Evolutionary conservation across 441 rosid genomes (phyloP).

Genomic region (Arabidopsis hybrid): DNA sequence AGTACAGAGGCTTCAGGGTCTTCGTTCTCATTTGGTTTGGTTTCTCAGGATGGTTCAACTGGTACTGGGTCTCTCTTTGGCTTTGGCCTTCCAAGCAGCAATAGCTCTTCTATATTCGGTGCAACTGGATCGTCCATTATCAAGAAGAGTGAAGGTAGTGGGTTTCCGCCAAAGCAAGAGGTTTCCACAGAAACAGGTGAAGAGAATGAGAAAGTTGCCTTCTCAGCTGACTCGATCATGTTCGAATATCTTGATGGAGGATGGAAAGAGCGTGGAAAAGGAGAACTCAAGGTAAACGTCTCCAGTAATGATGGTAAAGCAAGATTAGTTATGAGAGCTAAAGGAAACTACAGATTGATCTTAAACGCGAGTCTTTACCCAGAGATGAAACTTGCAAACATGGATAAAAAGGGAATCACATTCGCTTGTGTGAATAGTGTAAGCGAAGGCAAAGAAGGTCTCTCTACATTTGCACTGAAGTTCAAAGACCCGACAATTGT

Average conservation of each 20-base stretch:
- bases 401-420: constrained; percentile 91
- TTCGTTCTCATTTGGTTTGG: constrained; percentile 69
- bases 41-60: constrained; percentile 59
- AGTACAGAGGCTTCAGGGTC: constrained; percentile 79
- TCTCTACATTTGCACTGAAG: constrained; percentile 84
- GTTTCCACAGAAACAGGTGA: constrained; percentile 91
- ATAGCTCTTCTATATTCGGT: constrained; percentile 65
- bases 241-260: constrained; percentile 70
- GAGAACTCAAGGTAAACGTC: constrained; percentile 88
- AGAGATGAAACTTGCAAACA: constrained; percentile 88
- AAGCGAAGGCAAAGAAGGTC: constrained; percentile 64
- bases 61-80: constrained; percentile 59
- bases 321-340: constrained; percentile 86
- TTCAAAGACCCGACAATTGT: constrained; percentile 72
- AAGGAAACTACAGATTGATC: constrained; percentile 88
- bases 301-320: constrained; percentile 56
- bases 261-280: constrained; percentile 99
- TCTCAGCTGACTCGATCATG: constrained; percentile 78
- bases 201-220: constrained; percentile 80
- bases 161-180: constrained; percentile 75
- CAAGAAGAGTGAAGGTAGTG: constrained; percentile 53
- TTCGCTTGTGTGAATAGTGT: constrained; percentile 84
- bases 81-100: constrained; percentile 60
- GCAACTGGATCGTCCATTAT: constrained; percentile 51
- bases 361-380: constrained; percentile 88